These are phyloP conservation scores for Striga hermonthica DNA, from an alignment of 305 asterid species.

Conservation along the genomic window DNA sequence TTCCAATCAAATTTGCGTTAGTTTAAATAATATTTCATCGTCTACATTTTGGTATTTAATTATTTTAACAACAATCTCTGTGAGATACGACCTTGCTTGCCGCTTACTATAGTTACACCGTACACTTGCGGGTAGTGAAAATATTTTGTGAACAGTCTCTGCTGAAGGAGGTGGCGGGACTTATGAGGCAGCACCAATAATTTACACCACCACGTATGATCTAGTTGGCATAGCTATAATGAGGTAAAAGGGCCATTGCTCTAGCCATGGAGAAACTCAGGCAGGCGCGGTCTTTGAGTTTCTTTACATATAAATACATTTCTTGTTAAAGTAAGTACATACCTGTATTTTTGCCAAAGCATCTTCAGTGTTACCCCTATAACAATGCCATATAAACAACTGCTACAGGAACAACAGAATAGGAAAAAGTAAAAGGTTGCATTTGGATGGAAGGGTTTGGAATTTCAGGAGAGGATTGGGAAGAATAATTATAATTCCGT, in stretches of 20 bases:
- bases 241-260: background rate
- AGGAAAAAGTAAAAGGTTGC: background rate
- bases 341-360: constrained; percentile 93
- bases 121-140: no score
- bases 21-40: no score
- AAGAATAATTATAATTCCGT: no score
- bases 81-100: no score
- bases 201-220: constrained; percentile 17
- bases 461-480: no score
- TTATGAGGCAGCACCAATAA: constrained; percentile 87
- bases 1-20: no score
- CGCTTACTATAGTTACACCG: no score
- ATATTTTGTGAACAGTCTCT: constrained; percentile 45
- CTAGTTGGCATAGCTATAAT: constrained; percentile 2
- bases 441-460: no score
- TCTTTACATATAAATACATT: background rate
- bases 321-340: constrained; percentile 32
- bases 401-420: constrained; percentile 24
- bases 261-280: no score
- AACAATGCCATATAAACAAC: constrained; percentile 30
- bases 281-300: no score
- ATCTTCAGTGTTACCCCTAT: constrained; percentile 85
- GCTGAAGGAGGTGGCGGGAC: constrained; percentile 94
- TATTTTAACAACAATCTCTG: no score
- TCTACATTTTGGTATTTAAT: no score